Evolutionary conservation across 345 rosid genomes (phyloP), one percentile per base, ranked within the genome.

Genomic region (Eucalyptus curtisii): DNA sequence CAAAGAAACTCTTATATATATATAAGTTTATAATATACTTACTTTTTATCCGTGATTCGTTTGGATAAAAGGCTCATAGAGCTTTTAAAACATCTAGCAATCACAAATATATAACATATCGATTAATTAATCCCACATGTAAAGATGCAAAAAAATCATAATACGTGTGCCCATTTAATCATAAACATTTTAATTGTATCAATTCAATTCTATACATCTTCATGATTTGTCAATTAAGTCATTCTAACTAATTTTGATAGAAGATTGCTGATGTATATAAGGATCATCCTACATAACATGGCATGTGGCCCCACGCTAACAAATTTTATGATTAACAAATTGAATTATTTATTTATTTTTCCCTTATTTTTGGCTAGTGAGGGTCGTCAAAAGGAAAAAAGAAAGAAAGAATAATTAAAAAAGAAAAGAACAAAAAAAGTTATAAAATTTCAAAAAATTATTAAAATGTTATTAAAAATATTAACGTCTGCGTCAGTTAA

Each of bases 301-400:
- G 20, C 10, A 1, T 0, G 0, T 19, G 57, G 2, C 5, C 10
- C 1, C 0, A 1, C 0, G 10, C 57, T 19, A 52, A 50, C 10
- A 52, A 1, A 22, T 55, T 22, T 2, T 10, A 55, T 55, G 0
- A 13, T 55, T 55, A 10, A 24, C 24, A 55, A 22, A 24, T 55
- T 2, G 61, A 24, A 24, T 55, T 24, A 52, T 1, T 52, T 8
- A 52, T 52, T 52, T 52, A 52, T 7, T 10, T 55, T 55, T 4
- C 13, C 6, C 0, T 55, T 55, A 30, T 10, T 24, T 55, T 55
- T 24, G 61, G 61, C 0, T 25, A 0, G 66, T 0, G 7, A 27
- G 31, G 16, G 16, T 1, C 0, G 1, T 6, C 7, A 0, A 25
- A 59, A 25, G n/a, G 7, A 59, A 59, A 25, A 10, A 57, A n/a